These are phyloP conservation scores for Pseudozyma sp. DNA, from an alignment of 1,284 basidiomycete genomes.

Conservation along the genomic window DNA sequence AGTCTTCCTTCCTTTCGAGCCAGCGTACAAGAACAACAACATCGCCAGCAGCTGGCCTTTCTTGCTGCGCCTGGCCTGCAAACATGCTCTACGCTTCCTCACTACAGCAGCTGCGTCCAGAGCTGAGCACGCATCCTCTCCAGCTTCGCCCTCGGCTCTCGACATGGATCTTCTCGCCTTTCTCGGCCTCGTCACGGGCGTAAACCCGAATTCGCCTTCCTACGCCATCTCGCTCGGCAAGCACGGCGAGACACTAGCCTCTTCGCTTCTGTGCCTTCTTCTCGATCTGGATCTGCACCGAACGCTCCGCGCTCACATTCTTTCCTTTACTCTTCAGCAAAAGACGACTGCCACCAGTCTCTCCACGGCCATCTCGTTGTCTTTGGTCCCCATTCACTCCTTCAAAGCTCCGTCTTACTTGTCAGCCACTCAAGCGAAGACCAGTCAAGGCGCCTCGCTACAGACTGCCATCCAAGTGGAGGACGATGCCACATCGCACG, in stretches of 20 bases:
- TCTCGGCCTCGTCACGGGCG: slow-evolving; percentile 30
- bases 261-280: slow-evolving; percentile 30
- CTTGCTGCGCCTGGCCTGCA: slow-evolving; percentile 31
- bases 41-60: slow-evolving; percentile 13
- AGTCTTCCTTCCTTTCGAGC: slow-evolving; percentile 27
- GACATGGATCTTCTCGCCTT: slow-evolving; percentile 31
- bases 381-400: slow-evolving; percentile 32
- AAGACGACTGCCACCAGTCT: slow-evolving; percentile 26
- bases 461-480: slow-evolving; percentile 18
- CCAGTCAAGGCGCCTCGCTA: neutral
- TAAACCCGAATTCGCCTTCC: slow-evolving; percentile 19
- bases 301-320: slow-evolving; percentile 34
- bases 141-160: neutral
- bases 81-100: slow-evolving; percentile 35
- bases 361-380: slow-evolving; percentile 27
- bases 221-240: slow-evolving; percentile 6
- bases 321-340: slow-evolving; percentile 34
- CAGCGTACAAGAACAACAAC: neutral
- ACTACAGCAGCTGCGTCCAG: slow-evolving; percentile 10
- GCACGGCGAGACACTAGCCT: slow-evolving; percentile 11
- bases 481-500: slow-evolving; percentile 8
- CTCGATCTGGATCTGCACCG: slow-evolving; percentile 34
- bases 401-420: slow-evolving; percentile 15
- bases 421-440: neutral
- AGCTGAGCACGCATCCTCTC: neutral